Evolutionary conservation across 768 basidiomycete genomes (phyloP), one percentile per base, ranked within the genome.

Genomic region (Paxillus ammoniavirescens): DNA sequence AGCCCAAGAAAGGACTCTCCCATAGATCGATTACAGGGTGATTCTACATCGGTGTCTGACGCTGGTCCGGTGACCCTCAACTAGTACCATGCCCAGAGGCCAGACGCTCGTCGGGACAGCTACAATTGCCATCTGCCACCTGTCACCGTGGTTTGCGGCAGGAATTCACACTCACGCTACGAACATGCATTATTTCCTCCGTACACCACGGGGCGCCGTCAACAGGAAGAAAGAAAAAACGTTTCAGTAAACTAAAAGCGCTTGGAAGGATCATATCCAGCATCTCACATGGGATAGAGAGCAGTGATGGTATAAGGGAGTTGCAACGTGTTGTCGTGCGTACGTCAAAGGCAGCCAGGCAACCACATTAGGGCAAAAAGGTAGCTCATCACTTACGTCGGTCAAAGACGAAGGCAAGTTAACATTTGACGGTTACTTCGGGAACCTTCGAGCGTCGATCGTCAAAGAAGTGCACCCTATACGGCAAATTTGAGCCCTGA

Each of bases 361-460:
- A 13, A 28, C 42, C 44, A 8, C 50, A 53, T 55, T 28, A 44
- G 52, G 57, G 42, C 17, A 55, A 36, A 38, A 31, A 15, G 15
- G 46, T 41, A 48, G 9, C 47, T 48, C 45, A 38, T 47, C 45
- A 56, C 48, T 56, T 58, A 55, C 53, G 50, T 60, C 52, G 52
- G 54, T 47, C 26, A 31, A 49, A 56, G 54, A 56, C 37, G 50
- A 42, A 43, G 36, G 48, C 26, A 26, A 26, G 26, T 26, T 26
- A 6, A 26, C 42, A 49, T 56, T 40, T 49, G 47, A 50, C 43
- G 65, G 43, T 55, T 38, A 50, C 43, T 59, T 63, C 57, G 59
- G 59, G 66, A 58, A 66, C 3, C 58, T 56, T 66, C 61, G 42
- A 43, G 44, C 49, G 61, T 61, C 58, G 65, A 66, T 66, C 65